Conservation (phyloP, 495 filamentous ascomycete genomes). For the Aspergillus leporis region DNA sequence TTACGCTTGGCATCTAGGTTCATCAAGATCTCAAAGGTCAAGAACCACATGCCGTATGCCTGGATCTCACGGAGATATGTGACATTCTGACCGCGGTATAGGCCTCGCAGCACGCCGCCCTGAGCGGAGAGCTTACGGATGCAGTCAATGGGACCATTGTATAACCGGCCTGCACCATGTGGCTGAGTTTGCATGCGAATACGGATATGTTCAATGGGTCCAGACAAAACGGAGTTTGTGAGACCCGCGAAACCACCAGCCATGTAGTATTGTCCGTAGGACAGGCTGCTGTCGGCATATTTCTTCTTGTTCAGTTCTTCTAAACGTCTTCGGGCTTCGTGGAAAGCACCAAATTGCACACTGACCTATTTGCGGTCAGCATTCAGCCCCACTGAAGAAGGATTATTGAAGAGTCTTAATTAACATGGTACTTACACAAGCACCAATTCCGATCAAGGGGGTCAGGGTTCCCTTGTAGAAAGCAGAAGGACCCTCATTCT, state of each 20-base stretch:
- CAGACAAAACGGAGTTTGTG: slow-evolving; percentile 84
- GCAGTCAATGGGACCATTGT: slow-evolving; percentile 85
- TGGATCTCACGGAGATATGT: slow-evolving; percentile 87
- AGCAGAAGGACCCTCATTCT: slow-evolving; percentile 81
- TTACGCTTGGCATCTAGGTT: slow-evolving; percentile 79
- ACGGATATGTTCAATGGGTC: slow-evolving; percentile 94
- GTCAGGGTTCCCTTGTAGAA: slow-evolving; percentile 99
- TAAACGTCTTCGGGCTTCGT: slow-evolving; percentile 82
- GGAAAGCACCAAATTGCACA: slow-evolving; percentile 97
- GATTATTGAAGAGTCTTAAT: not conserved
- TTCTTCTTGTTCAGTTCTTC: slow-evolving; percentile 69
- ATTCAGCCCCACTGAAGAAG: not conserved
- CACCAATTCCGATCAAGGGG: slow-evolving; percentile 94
- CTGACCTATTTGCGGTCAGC: slow-evolving; percentile 57
- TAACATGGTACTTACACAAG: slow-evolving; percentile 64
- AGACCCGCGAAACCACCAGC: slow-evolving; percentile 91
- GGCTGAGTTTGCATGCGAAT: slow-evolving; percentile 98
- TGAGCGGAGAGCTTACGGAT: slow-evolving; percentile 75
- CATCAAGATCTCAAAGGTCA: slow-evolving; percentile 95
- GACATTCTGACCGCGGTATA: slow-evolving; percentile 85
- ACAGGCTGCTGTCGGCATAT: slow-evolving; percentile 53
- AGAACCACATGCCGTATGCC: slow-evolving; percentile 95
- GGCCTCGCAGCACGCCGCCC: slow-evolving; percentile 63
- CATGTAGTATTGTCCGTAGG: slow-evolving; percentile 83
- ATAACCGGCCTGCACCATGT: slow-evolving; percentile 75